Evolutionary conservation across 148 eudicot species (phyloP), one percentile per base, ranked within the genome.

Genomic region (Rhododendron mucronatum): DNA sequence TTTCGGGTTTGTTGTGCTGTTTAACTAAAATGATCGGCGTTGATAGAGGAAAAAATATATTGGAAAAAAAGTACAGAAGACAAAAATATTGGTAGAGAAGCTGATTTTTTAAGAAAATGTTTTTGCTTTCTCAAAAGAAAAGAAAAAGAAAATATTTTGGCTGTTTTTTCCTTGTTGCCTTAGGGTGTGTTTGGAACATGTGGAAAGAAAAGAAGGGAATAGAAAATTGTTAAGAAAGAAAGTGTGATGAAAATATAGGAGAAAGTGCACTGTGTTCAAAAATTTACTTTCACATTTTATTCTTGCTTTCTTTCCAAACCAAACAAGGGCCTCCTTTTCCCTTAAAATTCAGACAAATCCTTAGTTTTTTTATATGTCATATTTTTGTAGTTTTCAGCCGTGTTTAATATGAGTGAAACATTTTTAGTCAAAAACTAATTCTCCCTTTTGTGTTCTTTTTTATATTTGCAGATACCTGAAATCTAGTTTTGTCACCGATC

Each of bases 401-500:
- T 30, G 5, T 67, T 67, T 67, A 67, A 26, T 26, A 67, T 11
- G 14, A 11, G 35, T 28, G 0, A 67, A 67, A 11, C 74, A 67
- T 55, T 55, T 55, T 55, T 0, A 33, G 44, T 55, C 20, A 41
- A n/a, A 82, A 63, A 1, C 84, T 82, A 82, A 28, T 41, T 37
- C 45, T 39, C 35, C 14, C 21, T 59, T 57, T 35, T 82, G 5
- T 1, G 83, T 48, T 80, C 15, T 67, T 63, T 50, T 12, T 2
- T 55, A 26, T 65, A 39, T 11, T 10, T 88, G 69, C 91, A 97
- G 99, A 93, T 97, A 97, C 91, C 77, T 97, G 80, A 95, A 95
- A 84, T 95, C 98, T 71, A 89, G 88, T 83, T 97, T 97, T 90
- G 48, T 94, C 83, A 1, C 91, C 79, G 98, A 97, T 88, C 80